Percentiles rank a stretch among this genome's conserved stretches.
phyloP scores from a whole-genome alignment of 352 stramenopile species.

The Globisporangium mamillatum region DNA sequence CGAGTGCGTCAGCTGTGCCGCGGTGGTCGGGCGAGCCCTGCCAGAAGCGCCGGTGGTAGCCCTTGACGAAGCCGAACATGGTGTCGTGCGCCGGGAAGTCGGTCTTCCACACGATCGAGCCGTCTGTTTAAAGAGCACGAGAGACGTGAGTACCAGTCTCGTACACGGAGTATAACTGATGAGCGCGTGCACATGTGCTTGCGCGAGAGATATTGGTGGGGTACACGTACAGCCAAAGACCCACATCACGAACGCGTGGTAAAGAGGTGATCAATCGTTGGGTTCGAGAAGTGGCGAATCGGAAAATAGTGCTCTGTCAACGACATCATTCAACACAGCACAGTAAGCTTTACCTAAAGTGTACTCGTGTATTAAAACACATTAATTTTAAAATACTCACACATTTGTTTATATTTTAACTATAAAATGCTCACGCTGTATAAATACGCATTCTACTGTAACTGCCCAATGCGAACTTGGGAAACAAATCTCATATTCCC shows the following conservation, averaged over 20 bases:
- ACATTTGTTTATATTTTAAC: too few relatives aligned
- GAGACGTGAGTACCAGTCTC: neutral
- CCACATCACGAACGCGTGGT: neutral
- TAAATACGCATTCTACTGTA: neutral
- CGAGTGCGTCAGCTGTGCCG: conserved; percentile 69
- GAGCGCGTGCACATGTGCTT: neutral
- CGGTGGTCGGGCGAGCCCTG: conserved; percentile 88
- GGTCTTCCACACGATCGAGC: conserved; percentile 36
- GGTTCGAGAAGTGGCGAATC: neutral
- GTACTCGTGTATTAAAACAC: neutral
- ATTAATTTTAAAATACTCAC: too few relatives aligned
- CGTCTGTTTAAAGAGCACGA: conserved; percentile 17
- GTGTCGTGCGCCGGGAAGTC: conserved; percentile 32
- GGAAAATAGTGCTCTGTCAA: neutral
- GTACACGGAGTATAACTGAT: neutral
- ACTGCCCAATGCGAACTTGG: neutral
- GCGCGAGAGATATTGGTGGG: too few relatives aligned
- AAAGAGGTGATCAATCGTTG: neutral
- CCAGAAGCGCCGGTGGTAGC: conserved; percentile 88
- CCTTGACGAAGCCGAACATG: conserved; percentile 58
- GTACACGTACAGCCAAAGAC: conserved; percentile 11
- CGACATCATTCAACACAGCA: neutral
- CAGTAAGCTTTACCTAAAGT: neutral
- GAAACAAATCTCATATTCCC: neutral
- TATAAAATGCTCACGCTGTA: neutral